Base-by-base conservation (phyloP, 495 filamentous ascomycete genomes). In the Daldinia concentrica region DNA sequence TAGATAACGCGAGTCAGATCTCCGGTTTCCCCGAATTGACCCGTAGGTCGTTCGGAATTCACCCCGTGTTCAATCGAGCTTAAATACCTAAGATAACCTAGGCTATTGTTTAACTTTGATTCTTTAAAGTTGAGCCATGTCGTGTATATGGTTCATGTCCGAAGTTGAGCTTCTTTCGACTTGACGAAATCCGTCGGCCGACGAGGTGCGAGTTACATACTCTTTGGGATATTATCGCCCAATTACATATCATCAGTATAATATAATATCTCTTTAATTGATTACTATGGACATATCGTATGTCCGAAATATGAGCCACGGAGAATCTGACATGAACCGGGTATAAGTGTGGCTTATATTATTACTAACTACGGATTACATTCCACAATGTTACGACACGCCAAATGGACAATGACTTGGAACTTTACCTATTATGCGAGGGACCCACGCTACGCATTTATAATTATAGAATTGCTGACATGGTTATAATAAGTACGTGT, bases 401-500 rank as follows among this genome's bases (percentile, higher is more conserved):
- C 45, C 30, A 41, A 9, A 62, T 54, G 34, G 29, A 58, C 51
- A 66, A 58, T 34, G 51, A 58, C 17, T 22, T 0, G 3, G 3
- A 48, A 36, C 1, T 12, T 0, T 32, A 8, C n/a, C 5, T 58
- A 0, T 36, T 36, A 6, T 9, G 17, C 1, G 48, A 68, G 37
- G 37, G 32, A 34, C 37, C 45, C 48, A 27, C 34, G 45, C 36
- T 56, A 45, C 24, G 27, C 45, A 36, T 57, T 51, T 54, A 37
- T 12, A 17, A 48, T 27, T 14, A 24, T 30, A 6, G 39, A 32
- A 58, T 39, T 29, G 39, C 34, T 59, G 36, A 37, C 45, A 36
- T 17, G 26, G 50, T 36, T 64, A 57, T 27, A 39, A 69, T 58
- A 64, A 39, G 64, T 58, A 64, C 60, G 60, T 70, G 48, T 60